phyloP scores from a whole-genome alignment of 345 rosid genomes.

The Salix purpurea region DNA sequence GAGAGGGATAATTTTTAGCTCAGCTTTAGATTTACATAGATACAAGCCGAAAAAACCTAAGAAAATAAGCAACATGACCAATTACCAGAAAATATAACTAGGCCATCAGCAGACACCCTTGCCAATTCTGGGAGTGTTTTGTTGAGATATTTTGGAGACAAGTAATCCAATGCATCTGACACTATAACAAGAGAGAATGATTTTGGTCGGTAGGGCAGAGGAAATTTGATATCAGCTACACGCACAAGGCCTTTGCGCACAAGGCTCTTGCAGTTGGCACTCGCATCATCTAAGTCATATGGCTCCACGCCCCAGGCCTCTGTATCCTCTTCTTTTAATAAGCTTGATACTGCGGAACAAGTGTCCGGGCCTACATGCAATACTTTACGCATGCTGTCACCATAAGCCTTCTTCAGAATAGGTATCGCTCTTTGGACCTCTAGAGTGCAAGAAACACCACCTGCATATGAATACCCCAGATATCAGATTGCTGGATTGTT shows the following conservation, averaged over 20 bases:
- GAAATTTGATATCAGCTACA: constrained; percentile 89
- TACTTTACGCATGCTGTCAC: constrained; percentile 87
- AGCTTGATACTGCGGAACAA: constrained; percentile 76
- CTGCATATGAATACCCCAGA: constrained; percentile 26
- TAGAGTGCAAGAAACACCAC: constrained; percentile 69
- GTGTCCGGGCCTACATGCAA: constrained; percentile 94
- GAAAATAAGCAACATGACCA: neutral
- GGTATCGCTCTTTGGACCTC: constrained; percentile 86
- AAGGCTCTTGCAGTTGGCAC: constrained; percentile 67
- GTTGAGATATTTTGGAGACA: constrained; percentile 90
- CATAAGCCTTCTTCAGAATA: constrained; percentile 72
- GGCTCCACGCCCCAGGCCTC: constrained; percentile 99
- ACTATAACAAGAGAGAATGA: constrained; percentile 88
- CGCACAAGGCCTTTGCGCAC: constrained; percentile 86
- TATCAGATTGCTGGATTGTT: constrained; percentile 7
- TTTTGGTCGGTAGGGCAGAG: constrained; percentile 80
- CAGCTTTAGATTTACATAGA: neutral
- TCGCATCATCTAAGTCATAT: constrained; percentile 91
- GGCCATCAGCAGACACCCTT: constrained; percentile 76
- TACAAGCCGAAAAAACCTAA: too few relatives aligned
- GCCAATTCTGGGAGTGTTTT: constrained; percentile 87
- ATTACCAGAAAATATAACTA: constrained; percentile 75
- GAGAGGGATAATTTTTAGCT: neutral
- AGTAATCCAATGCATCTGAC: constrained; percentile 90
- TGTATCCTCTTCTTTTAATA: constrained; percentile 80